These are phyloP conservation scores for Phoma sp. DNA, from an alignment of 2,329 filamentous ascomycete genomes.

Conservation along the genomic window DNA sequence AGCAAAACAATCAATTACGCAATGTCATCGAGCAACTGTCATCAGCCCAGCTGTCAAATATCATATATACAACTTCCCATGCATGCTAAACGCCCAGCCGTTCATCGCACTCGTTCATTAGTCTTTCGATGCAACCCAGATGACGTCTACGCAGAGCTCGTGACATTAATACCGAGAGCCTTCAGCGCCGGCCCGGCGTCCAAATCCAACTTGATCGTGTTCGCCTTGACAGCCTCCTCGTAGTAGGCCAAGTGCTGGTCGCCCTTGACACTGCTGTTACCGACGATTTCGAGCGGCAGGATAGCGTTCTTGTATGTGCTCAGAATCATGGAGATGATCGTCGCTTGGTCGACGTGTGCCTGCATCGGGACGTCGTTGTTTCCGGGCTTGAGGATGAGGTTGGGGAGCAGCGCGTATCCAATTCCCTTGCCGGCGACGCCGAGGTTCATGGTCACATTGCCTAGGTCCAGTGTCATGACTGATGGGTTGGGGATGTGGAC, in stretches of 20 bases:
- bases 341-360: constrained; percentile 60
- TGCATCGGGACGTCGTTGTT: constrained; percentile 63
- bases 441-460: constrained; percentile 69
- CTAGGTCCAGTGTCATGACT: constrained; percentile 70
- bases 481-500: constrained; percentile 70
- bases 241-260: constrained; percentile 65
- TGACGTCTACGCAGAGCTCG: constrained; percentile 6
- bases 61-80: not conserved
- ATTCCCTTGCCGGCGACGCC: constrained; percentile 61
- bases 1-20: not conserved
- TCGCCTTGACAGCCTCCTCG: constrained; percentile 60
- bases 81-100: not conserved
- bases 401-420: constrained; percentile 64
- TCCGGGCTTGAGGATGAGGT: constrained; percentile 67
- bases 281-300: constrained; percentile 63
- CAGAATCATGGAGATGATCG: constrained; percentile 56
- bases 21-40: not conserved
- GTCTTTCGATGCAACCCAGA: too few relatives aligned
- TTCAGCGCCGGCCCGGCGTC: constrained; percentile 47
- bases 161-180: constrained; percentile 37
- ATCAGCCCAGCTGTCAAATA: not conserved
- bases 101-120: not conserved
- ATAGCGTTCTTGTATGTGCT: constrained; percentile 62
- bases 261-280: constrained; percentile 59
- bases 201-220: constrained; percentile 62